Evolutionary conservation across 83 land plant species (phyloP).

Genomic region (Thuja plicata): DNA sequence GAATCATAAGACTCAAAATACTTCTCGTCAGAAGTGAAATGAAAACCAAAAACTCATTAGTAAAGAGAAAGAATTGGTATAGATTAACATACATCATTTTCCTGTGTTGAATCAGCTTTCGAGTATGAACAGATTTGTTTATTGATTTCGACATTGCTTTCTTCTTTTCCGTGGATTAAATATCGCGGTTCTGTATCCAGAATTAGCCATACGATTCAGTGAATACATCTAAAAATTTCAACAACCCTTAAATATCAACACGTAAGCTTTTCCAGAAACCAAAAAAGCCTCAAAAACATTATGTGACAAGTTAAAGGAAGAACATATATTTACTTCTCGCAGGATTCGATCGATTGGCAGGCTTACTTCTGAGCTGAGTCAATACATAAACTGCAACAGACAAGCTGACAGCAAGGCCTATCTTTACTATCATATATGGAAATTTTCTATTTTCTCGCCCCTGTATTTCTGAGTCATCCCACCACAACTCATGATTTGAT

Average conservation of each 20-base stretch:
- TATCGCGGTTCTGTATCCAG: background rate
- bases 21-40: background rate
- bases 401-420: slow-evolving; percentile 12
- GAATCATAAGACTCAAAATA: background rate
- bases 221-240: background rate
- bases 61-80: background rate
- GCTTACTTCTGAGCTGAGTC: background rate
- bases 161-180: background rate
- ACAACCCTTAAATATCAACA: background rate
- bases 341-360: background rate
- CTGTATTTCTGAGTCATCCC: background rate
- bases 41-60: background rate
- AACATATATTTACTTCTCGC: background rate
- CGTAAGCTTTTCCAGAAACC: background rate
- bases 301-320: background rate
- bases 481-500: background rate
- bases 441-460: background rate
- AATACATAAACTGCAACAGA: slow-evolving; percentile 15
- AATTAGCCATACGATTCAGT: background rate
- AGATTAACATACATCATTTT: slow-evolving; percentile 14
- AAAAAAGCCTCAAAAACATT: background rate
- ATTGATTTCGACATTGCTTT: slow-evolving; percentile 5
- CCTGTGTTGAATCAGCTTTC: slow-evolving; percentile 14
- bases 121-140: slow-evolving; percentile 7
- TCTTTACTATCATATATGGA: slow-evolving; percentile 12